phyloP scores from a whole-genome alignment of 2,329 filamentous ascomycete species.

The Daldinia sp. region DNA sequence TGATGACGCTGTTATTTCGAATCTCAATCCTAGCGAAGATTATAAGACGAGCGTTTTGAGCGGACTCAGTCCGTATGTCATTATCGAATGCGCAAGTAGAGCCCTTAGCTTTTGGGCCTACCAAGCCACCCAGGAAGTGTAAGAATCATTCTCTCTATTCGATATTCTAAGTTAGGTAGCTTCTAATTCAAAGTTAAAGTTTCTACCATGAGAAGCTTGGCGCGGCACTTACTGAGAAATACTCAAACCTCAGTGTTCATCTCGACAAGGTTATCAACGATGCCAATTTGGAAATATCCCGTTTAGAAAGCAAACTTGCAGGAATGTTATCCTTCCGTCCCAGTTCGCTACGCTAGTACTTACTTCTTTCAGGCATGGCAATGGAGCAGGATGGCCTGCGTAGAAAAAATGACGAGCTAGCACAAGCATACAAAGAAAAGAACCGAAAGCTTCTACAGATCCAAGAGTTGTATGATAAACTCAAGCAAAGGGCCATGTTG shows the following conservation, averaged over 20 bases:
- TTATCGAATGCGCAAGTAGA: conserved; percentile 88
- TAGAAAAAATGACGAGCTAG: conserved; percentile 79
- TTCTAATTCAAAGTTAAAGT: conserved; percentile 54
- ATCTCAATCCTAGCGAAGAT: conserved; percentile 84
- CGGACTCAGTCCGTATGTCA: conserved; percentile 81
- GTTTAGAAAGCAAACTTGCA: conserved; percentile 72
- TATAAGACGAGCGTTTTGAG: conserved; percentile 90
- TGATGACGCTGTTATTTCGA: conserved; percentile 79
- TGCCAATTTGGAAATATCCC: conserved; percentile 78
- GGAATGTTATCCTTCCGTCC: conserved; percentile 58
- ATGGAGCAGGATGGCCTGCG: conserved; percentile 72
- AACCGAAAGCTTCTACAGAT: conserved; percentile 75
- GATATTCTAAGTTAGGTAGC: no score
- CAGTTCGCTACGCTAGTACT: conserved; percentile 27
- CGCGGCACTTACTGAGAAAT: conserved; percentile 79
- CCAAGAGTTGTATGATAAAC: conserved; percentile 73
- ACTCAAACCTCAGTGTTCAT: conserved; percentile 70
- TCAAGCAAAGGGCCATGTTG: conserved; percentile 67
- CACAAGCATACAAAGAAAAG: conserved; percentile 76
- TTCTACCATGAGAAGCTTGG: conserved; percentile 82
- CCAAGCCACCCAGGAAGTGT: conserved; percentile 88
- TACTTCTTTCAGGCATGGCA: conserved; percentile 61
- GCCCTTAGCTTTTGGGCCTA: conserved; percentile 89
- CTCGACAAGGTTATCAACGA: conserved; percentile 81
- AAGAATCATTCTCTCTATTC: conserved; percentile 43